Percentiles rank a stretch among this genome's conserved stretches.
These are phyloP conservation scores for Entophlyctis helioformis DNA, from an alignment of 192 early-diverging fungal genomes.

Conservation along the genomic window DNA sequence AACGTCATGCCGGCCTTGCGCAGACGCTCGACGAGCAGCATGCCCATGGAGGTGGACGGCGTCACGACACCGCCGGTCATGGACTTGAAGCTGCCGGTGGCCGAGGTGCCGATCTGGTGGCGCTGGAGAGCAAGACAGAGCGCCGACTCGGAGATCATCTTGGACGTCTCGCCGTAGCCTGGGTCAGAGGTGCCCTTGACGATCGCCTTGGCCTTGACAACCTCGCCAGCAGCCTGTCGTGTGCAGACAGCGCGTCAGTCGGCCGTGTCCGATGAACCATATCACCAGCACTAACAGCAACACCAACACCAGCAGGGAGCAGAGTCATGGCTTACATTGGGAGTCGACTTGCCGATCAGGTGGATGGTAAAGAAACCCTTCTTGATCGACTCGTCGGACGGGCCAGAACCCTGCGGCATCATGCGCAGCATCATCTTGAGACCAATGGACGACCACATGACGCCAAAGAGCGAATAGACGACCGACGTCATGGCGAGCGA, in stretches of 20 bases:
- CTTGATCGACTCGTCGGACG: constrained; percentile 38
- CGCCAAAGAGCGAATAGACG: no score
- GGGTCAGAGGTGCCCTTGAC: constrained; percentile 54
- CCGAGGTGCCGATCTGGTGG: constrained; percentile 15
- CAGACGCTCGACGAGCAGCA: constrained; percentile 52
- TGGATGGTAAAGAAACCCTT: constrained; percentile 36
- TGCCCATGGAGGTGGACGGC: constrained; percentile 68
- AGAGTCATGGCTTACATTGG: constrained; percentile 16
- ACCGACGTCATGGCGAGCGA: constrained; percentile 35
- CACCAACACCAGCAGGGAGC: no score
- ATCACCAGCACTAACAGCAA: no score
- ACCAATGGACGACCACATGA: no score
- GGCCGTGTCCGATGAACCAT: no score
- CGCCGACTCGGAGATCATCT: constrained; percentile 67
- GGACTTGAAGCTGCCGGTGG: constrained; percentile 17
- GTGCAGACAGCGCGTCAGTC: no score
- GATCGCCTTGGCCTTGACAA: constrained; percentile 26
- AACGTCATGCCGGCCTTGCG: constrained; percentile 48
- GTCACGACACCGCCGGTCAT: constrained; percentile 67
- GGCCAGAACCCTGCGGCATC: constrained; percentile 65
- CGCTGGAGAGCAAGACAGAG: constrained; percentile 56
- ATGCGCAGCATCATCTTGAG: constrained; percentile 27
- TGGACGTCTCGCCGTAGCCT: constrained; percentile 72
- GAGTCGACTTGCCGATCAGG: constrained; percentile 33
- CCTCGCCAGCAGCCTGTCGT: no score